phyloP scores from a whole-genome alignment of 2,329 filamentous ascomycete genomes.

The Penicillium sp. region DNA sequence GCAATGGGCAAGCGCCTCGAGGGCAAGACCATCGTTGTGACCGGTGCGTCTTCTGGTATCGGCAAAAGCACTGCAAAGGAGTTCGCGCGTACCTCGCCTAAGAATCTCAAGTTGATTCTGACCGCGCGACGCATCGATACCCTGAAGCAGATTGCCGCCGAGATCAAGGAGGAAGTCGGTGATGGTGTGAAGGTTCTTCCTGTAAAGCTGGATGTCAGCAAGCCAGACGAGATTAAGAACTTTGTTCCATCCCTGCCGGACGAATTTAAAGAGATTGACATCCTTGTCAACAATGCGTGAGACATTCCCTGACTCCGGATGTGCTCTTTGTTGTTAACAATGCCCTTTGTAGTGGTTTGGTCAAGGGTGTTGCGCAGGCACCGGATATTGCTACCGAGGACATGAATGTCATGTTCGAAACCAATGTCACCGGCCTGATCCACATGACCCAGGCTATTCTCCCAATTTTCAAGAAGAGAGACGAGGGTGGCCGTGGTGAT shows the following conservation, averaged over 20 bases:
- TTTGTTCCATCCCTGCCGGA: constrained; percentile 70
- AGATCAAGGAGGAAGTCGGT: constrained; percentile 72
- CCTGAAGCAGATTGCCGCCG: constrained; percentile 66
- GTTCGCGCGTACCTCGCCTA: constrained; percentile 79
- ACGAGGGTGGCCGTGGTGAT: constrained; percentile 72
- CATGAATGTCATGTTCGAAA: constrained; percentile 79
- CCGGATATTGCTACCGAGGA: constrained; percentile 77
- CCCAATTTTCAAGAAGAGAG: constrained; percentile 66
- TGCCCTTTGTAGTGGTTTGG: constrained; percentile 61
- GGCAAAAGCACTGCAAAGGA: constrained; percentile 71
- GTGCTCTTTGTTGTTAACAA: background rate
- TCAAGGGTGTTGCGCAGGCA: constrained; percentile 79
- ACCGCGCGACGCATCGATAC: constrained; percentile 81
- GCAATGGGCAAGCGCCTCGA: constrained; percentile 75
- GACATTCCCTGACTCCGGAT: constrained; percentile 49
- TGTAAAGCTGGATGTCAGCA: constrained; percentile 81
- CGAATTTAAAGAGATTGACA: constrained; percentile 77
- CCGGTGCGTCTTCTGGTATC: constrained; percentile 89
- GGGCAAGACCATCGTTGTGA: constrained; percentile 88
- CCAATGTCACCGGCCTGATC: constrained; percentile 91
- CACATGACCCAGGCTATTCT: constrained; percentile 92
- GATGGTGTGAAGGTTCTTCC: constrained; percentile 74
- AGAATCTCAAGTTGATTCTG: constrained; percentile 73
- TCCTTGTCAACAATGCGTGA: constrained; percentile 94
- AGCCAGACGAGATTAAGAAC: constrained; percentile 62